Base-by-base conservation (phyloP, 2,329 filamentous ascomycete species). In the Elsinoe arachidis region DNA sequence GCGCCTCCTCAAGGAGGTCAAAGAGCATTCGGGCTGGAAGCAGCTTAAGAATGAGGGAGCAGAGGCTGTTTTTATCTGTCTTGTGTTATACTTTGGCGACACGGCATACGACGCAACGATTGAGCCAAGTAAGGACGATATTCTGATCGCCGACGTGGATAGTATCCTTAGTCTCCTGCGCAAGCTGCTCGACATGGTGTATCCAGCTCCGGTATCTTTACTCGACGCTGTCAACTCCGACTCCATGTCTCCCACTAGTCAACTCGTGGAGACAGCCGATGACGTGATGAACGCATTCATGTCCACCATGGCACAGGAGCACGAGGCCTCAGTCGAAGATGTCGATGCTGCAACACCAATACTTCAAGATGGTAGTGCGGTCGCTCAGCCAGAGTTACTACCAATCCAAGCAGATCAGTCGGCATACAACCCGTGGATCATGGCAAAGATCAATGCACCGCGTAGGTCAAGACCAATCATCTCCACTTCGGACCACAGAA, bases 91-190 rank as follows among this genome's bases (percentile, higher is more conserved):
- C 12, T 90, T 86, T 64, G 78, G 81, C 0, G 66, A 73, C 1
- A 77, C 77, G 26, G 83, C 76, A 58, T 91, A 91, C 64, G 87
- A 91, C 69, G 75, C 78, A 1, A 91, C 90, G 62, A 70, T 90
- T 5, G 83, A 89, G 59, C 81, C 86, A 2, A 75, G 81, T 2
- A 91, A 91, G 66, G 82, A 88, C 58, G 82, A 89, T 63, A 78
- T 91, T 1, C 65, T 89, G 0, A 90, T 91, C 64, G 74, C 73
- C 3, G 74, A 88, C 53, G 79, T 84, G 2, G 64, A 68, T 3
- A 17, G 65, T 0, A 63, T 85, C 2, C 35, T 83, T 4, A 65
- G 64, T 3, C 62, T 74, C 4, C 69, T 76, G 1, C 70, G 75
- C 17, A 67, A 67, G 30, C 64, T 84, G 0, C 75, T 84, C 46